Evolutionary conservation across 345 rosid genomes (phyloP), one percentile per base, ranked within the genome.

Genomic region (Lumnitzera racemosa): DNA sequence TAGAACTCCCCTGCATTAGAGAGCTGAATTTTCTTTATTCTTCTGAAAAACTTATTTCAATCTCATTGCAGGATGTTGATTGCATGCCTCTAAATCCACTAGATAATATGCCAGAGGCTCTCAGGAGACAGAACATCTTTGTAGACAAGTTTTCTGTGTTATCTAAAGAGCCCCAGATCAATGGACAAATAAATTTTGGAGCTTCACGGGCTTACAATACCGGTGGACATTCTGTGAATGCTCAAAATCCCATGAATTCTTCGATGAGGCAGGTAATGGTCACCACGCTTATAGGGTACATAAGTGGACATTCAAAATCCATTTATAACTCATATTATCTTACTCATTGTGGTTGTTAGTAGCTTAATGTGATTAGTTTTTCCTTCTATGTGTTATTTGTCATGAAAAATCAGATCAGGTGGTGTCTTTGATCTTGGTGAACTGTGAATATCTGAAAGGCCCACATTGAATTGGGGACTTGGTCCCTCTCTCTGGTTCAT

Each of bases 61-160:
- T 63, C 46, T 68, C 25, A 36, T 63, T 74, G 67, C 84, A 90
- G 99, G 99, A 95, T 79, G 72, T 88, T 72, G 96, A 95, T 70
- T 90, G 96, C 79, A 95, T 95, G 99, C 99, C 99, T 70, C 67
- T 67, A 66, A 82, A 90, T 78, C 85, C 89, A 5, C 63, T 81
- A 69, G 96, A 88, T 31, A 90, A 83, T 77, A 83, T 95, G 90
- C 96, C 97, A 16, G 98, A 88, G 71, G 80, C 80, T 74, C 84
- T 88, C 67, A 78, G 83, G 74, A 90, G 76, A 74, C 83, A 78
- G 49, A 58, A 59, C 58, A 57, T 69, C 57, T 72, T 66, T 17
- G 29, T 67, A 60, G 79, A 84, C 59, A 78, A 75, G 68, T 67
- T 69, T 50, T 61, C 78, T 51, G 56, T 61, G 61, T 24, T 71